These are phyloP conservation scores for Dorcoceras hygrometricum DNA, from an alignment of 257 asterid genomes.

Conservation along the genomic window DNA sequence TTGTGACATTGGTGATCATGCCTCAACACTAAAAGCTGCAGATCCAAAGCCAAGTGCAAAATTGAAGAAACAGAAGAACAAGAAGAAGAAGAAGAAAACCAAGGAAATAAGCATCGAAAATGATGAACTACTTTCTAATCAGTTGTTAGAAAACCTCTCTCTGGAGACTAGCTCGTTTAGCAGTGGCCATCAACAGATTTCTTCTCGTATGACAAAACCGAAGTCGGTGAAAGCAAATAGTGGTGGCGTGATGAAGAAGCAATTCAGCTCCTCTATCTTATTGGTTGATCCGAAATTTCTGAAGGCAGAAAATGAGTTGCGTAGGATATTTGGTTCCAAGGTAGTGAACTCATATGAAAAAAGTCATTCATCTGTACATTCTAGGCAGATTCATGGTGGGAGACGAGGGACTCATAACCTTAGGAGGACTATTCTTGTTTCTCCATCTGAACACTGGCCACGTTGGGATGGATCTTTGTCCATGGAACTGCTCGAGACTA, in stretches of 20 bases:
- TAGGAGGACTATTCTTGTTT: conserved; percentile 72
- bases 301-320: conserved; percentile 83
- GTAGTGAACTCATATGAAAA: conserved; percentile 79
- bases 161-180: conserved; percentile 49
- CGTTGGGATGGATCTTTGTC: conserved; percentile 93
- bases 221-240: conserved; percentile 33
- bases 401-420: conserved; percentile 70
- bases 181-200: conserved; percentile 27
- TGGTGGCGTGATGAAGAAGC: conserved; percentile 37
- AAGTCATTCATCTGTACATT: conserved; percentile 50
- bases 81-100: conserved; percentile 62
- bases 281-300: conserved; percentile 81
- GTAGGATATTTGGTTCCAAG: conserved; percentile 86
- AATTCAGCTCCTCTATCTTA: conserved; percentile 42
- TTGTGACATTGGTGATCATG: conserved; percentile 24
- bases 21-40: conserved; percentile 31
- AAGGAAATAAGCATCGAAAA: conserved; percentile 34
- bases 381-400: conserved; percentile 61
- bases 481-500: conserved; percentile 79
- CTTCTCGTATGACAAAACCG: conserved; percentile 28
- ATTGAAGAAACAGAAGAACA: conserved; percentile 55
- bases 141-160: conserved; percentile 42
- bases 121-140: conserved; percentile 27
- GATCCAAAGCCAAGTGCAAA: conserved; percentile 37
- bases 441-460: conserved; percentile 91